These are phyloP conservation scores for Tetratostichococcus sp. DNA, from an alignment of 139 green algal species.

Conservation along the genomic window DNA sequence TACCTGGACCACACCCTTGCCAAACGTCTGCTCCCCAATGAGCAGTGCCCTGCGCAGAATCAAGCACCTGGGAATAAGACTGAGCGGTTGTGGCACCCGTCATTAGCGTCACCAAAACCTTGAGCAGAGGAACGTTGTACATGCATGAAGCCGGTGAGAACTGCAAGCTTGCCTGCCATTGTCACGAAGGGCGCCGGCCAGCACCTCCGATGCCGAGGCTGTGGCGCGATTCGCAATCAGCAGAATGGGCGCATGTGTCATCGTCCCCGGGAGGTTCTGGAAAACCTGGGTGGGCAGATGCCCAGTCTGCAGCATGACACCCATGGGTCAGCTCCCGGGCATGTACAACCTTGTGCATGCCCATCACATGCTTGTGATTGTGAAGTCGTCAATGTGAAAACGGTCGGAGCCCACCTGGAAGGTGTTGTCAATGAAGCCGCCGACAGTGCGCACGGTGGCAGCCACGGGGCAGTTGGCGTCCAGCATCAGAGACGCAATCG, in stretches of 20 bases:
- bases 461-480: conserved; percentile 11
- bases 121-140: no score
- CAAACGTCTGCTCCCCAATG: conserved; percentile 56
- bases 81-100: no score
- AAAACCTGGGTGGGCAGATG: conserved; percentile 30
- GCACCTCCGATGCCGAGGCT: conserved; percentile 51
- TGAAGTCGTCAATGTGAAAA: no score
- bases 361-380: no score
- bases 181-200: conserved; percentile 47
- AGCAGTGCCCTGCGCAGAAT: conserved; percentile 15
- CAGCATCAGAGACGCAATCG: conserved; percentile 39
- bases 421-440: conserved; percentile 29
- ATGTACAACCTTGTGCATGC: background rate
- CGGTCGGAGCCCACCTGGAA: conserved; percentile 30
- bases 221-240: conserved; percentile 51
- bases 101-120: no score
- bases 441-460: conserved; percentile 25
- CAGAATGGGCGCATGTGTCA: conserved; percentile 34
- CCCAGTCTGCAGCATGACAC: conserved; percentile 23
- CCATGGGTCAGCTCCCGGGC: conserved; percentile 3
- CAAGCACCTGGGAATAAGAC: background rate
- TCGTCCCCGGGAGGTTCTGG: background rate
- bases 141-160: background rate
- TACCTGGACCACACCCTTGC: conserved; percentile 48
- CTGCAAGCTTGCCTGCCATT: conserved; percentile 24